Conservation (phyloP, 306 rosid genomes). For the Alnus rubra region DNA sequence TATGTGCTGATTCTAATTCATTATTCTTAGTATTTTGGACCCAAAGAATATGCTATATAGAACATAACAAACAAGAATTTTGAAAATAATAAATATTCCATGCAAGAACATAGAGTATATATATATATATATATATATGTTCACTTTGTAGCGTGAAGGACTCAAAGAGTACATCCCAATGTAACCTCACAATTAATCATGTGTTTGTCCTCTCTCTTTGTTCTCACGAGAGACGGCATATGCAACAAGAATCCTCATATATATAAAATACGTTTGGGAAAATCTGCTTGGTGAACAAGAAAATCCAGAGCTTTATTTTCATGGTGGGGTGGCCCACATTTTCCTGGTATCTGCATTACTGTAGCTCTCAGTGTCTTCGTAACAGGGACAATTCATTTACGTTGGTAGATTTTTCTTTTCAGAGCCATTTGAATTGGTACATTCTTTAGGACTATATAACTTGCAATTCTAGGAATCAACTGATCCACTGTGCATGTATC, state of each 20-base stretch:
- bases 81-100: neutral
- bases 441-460: no score
- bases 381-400: no score
- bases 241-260: no score
- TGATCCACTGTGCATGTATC: neutral
- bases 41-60: constrained; percentile 7
- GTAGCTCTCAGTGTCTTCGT: no score
- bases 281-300: no score
- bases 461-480: neutral
- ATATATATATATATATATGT: neutral
- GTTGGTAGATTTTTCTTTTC: no score
- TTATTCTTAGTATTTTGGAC: neutral
- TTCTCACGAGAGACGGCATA: constrained; percentile 37
- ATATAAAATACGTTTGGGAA: no score
- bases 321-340: no score
- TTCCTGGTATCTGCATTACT: no score
- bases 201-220: constrained; percentile 19
- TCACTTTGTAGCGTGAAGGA: constrained; percentile 16
- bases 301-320: no score
- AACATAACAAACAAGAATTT: constrained; percentile 18
- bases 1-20: neutral
- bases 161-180: constrained; percentile 4
- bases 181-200: neutral
- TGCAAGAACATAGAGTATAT: neutral
- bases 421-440: no score